Conservation (phyloP, 2,329 filamentous ascomycete genomes). For the Tolypocladium endophyticum region DNA sequence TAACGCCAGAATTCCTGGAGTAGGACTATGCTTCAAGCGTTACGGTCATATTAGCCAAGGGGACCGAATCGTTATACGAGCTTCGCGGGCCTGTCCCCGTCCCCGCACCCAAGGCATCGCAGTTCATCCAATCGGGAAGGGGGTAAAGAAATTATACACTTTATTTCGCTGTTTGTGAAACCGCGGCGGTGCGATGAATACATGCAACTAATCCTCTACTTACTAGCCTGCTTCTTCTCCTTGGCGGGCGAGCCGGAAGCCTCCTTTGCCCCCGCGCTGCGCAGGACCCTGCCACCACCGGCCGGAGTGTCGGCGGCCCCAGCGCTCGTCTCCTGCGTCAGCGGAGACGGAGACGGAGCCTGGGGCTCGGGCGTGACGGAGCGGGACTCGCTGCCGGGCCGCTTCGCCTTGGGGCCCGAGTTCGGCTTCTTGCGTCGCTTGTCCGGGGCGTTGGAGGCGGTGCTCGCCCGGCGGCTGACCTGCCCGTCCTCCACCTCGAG, state of each 20-base stretch:
- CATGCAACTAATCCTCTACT: not conserved
- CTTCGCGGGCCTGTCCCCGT: not conserved
- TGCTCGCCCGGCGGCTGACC: slow-evolving; percentile 33
- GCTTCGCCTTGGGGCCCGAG: slow-evolving; percentile 30
- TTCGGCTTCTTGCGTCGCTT: slow-evolving; percentile 41
- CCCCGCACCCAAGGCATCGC: not conserved
- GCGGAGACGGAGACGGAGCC: slow-evolving; percentile 42
- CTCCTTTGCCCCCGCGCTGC: slow-evolving; percentile 8
- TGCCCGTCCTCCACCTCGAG: slow-evolving; percentile 33
- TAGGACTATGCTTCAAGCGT: not conserved
- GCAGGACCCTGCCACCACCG: slow-evolving; percentile 12
- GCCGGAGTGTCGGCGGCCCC: slow-evolving; percentile 11
- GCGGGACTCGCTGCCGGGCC: slow-evolving; percentile 35
- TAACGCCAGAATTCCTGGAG: no score
- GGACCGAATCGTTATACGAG: not conserved
- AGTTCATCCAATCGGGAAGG: not conserved
- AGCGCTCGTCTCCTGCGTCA: slow-evolving; percentile 36
- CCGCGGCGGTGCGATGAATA: not conserved
- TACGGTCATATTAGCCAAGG: not conserved
- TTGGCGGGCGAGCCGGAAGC: not conserved
- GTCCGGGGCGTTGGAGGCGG: slow-evolving; percentile 37
- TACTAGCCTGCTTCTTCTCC: not conserved
- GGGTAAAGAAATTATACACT: not conserved
- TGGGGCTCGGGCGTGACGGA: slow-evolving; percentile 45
- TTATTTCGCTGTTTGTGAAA: not conserved